Evolutionary conservation across 495 filamentous ascomycete species (phyloP).

Genomic region (Opeltia flavorubescens): DNA sequence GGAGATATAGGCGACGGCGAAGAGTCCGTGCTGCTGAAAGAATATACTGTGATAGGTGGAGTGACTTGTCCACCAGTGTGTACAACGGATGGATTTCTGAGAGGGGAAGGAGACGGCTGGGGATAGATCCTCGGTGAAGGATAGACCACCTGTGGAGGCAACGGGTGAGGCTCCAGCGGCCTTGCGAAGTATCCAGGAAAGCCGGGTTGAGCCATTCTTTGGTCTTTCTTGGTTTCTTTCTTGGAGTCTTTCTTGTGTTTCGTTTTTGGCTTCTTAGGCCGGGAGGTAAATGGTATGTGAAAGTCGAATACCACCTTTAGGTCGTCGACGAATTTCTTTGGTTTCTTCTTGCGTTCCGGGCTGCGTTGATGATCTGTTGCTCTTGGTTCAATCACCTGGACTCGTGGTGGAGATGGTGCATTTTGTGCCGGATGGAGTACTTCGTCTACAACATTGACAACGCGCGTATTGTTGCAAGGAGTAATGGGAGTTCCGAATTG

Average conservation of each 20-base stretch:
- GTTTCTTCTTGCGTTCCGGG: slow-evolving; percentile 12
- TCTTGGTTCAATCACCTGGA: neutral
- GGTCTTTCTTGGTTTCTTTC: neutral
- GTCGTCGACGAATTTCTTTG: slow-evolving; percentile 4
- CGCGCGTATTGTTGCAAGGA: slow-evolving; percentile 1
- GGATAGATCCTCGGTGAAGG: slow-evolving; percentile 21
- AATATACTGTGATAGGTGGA: slow-evolving; percentile 13
- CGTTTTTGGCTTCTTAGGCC: neutral
- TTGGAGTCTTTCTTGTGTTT: neutral
- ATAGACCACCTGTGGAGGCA: slow-evolving; percentile 1
- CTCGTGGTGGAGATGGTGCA: neutral
- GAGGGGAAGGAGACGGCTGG: slow-evolving; percentile 18
- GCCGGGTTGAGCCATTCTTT: slow-evolving; percentile 11
- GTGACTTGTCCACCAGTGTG: neutral
- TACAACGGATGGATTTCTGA: slow-evolving; percentile 20
- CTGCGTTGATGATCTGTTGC: neutral
- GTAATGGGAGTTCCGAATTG: slow-evolving; percentile 2
- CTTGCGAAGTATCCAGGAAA: neutral
- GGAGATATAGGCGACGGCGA: slow-evolving; percentile 23
- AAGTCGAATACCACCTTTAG: slow-evolving; percentile 1
- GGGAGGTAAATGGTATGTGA: slow-evolving; percentile 6
- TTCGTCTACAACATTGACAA: neutral
- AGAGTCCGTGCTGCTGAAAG: slow-evolving; percentile 16
- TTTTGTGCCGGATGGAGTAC: neutral
- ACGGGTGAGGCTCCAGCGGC: neutral